Evolutionary conservation across 768 basidiomycete species (phyloP), one percentile per base, ranked within the genome.

Genomic region (Leucocoprinus leucothites): DNA sequence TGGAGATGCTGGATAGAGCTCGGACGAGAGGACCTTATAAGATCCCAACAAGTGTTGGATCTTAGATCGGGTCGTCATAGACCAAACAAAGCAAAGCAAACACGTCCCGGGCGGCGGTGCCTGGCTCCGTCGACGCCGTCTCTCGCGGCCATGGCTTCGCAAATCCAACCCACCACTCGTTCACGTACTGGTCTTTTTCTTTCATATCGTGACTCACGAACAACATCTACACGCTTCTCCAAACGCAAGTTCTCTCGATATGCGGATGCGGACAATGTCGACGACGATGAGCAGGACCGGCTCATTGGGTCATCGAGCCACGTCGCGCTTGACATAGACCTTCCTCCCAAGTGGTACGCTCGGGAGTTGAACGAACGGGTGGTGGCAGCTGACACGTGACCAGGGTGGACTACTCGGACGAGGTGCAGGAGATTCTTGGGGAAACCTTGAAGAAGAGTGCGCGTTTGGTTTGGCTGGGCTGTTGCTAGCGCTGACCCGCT

Each of bases 331-430:
- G 69, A 84, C 61, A 65, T 87, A 38, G 77, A 85, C 60, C 74
- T 95, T 5, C 94, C 95, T 63, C 95, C 95, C 26, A 84, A 82
- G 79, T 98, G 95, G 95, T 94, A 61, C 55, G 61, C 63, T 43
- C 48, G 24, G 48, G 40, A 18, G 31, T 19, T 26, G 14, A 49
- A 54, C 64, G 38, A 52, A 59, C 62, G 49, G 61, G 58, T 52
- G 58, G 51, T 58, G 58, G 57, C 57, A 51, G 61, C 58, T 61
- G 60, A 49, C 56, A 60, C 61, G 57, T 56, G 44, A 56, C 34
- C 64, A 95, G 94, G 95, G 92, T 97, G 52, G 95, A 98, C 73
- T 75, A 87, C 56, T 86, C 93, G 26, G 94, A 95, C 69, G 86
- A 92, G 70, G 91, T 98, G 42, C 84, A 94, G 64, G 82, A 85